Evolutionary conservation across 2,329 filamentous ascomycete genomes (phyloP).

Genomic region (Neodidymelliopsis sp.): DNA sequence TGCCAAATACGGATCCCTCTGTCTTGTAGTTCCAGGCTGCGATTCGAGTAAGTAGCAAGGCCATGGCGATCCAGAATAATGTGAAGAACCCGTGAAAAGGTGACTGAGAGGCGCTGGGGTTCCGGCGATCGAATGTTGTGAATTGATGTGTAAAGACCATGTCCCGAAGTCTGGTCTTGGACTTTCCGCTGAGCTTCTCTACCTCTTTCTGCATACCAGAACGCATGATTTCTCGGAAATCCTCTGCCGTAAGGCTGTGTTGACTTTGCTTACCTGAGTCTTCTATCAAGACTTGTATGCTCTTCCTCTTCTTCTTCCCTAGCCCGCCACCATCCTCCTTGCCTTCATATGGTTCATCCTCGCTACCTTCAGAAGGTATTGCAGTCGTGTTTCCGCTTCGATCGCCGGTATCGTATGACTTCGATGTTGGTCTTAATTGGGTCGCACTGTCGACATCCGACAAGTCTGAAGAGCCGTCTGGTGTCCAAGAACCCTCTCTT

Average conservation of each 20-base stretch:
- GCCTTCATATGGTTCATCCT: conserved; percentile 15
- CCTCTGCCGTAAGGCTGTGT: conserved; percentile 59
- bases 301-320: conserved; percentile 44
- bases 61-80: conserved; percentile 77
- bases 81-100: conserved; percentile 83
- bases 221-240: conserved; percentile 57
- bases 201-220: conserved; percentile 54
- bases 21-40: conserved; percentile 71
- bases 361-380: conserved; percentile 36
- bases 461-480: conserved; percentile 31
- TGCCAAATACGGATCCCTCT: conserved; percentile 73
- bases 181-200: conserved; percentile 40
- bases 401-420: conserved; percentile 47
- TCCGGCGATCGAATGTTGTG: conserved; percentile 77
- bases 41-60: conserved; percentile 71
- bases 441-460: conserved; percentile 54
- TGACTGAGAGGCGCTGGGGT: conserved; percentile 68
- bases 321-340: conserved; percentile 9
- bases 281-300: conserved; percentile 57
- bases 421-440: conserved; percentile 46
- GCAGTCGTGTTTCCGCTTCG: conserved; percentile 36
- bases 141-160: conserved; percentile 77
- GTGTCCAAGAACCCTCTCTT: conserved; percentile 39
- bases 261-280: conserved; percentile 55
- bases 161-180: conserved; percentile 57